Evolutionary conservation across 2,329 filamentous ascomycete species (phyloP).

Genomic region (Sporothrix inflata): DNA sequence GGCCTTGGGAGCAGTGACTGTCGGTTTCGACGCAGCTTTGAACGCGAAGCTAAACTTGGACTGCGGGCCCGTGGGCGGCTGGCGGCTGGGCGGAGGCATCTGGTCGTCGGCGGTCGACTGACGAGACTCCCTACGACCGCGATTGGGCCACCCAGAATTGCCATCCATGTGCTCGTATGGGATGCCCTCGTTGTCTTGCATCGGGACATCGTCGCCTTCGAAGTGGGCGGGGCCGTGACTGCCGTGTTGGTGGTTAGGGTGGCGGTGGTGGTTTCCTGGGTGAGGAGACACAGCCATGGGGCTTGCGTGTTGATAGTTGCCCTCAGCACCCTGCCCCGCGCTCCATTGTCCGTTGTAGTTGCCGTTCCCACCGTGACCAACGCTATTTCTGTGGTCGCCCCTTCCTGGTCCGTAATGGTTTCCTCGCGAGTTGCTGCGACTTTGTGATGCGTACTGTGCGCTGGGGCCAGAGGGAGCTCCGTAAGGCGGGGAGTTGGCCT

Average conservation of each 20-base stretch:
- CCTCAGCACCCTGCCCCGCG: slow-evolving; percentile 50
- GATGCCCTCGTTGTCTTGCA: slow-evolving; percentile 17
- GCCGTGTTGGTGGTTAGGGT: slow-evolving; percentile 29
- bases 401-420: slow-evolving; percentile 57
- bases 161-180: background rate
- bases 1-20: slow-evolving; percentile 61
- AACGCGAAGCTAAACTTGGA: slow-evolving; percentile 92
- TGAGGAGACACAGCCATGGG: slow-evolving; percentile 33
- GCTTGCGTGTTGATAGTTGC: slow-evolving; percentile 38
- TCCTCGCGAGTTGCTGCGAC: slow-evolving; percentile 61
- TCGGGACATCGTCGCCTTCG: slow-evolving; percentile 25
- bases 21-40: slow-evolving; percentile 69
- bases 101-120: slow-evolving; percentile 39
- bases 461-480: slow-evolving; percentile 61
- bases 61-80: slow-evolving; percentile 58
- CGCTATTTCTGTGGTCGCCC: slow-evolving; percentile 45
- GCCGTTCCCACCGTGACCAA: slow-evolving; percentile 52
- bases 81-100: slow-evolving; percentile 57
- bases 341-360: slow-evolving; percentile 74
- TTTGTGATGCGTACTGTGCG: slow-evolving; percentile 55
- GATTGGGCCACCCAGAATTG: background rate
- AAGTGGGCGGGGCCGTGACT: background rate
- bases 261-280: slow-evolving; percentile 34
- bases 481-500: slow-evolving; percentile 55
- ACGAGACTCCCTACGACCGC: background rate